These are phyloP conservation scores for Rubroboletus satanas DNA, from an alignment of 768 basidiomycete species.

Conservation along the genomic window DNA sequence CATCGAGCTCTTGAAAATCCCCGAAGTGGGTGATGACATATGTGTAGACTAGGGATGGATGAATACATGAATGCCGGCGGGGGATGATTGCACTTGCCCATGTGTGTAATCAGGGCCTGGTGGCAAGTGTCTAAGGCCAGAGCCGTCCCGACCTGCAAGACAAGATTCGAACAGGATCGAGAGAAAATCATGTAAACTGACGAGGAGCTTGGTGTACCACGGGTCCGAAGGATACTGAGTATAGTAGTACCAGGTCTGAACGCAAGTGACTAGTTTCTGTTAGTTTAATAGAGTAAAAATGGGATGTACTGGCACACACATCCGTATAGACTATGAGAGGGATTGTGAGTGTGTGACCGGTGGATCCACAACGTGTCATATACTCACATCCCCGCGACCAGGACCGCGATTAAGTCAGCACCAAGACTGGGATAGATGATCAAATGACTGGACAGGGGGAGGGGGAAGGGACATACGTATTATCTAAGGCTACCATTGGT, in stretches of 20 bases:
- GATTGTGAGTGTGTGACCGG: not conserved
- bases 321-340: constrained; percentile 44
- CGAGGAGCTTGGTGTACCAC: constrained; percentile 47
- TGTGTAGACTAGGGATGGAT: constrained; percentile 38
- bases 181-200: constrained; percentile 21
- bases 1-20: constrained; percentile 19
- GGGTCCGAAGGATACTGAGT: constrained; percentile 44
- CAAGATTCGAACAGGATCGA: not conserved
- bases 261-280: constrained; percentile 41
- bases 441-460: not conserved
- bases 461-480: constrained; percentile 29
- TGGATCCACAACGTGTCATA: not conserved
- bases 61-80: not conserved
- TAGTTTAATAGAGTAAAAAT: not conserved
- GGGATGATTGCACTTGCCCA: constrained; percentile 29
- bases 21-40: constrained; percentile 45
- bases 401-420: constrained; percentile 47
- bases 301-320: constrained; percentile 29
- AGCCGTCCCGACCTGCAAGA: constrained; percentile 45
- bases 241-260: constrained; percentile 34
- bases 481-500: constrained; percentile 23
- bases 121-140: constrained; percentile 48
- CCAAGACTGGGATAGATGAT: constrained; percentile 40
- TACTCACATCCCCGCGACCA: constrained; percentile 47
- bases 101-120: constrained; percentile 55